Percentiles rank a stretch among this genome's conserved stretches.
Conservation (phyloP, 164 flowering plant genomes). For the Kalanchoe fedtschenkoi region DNA sequence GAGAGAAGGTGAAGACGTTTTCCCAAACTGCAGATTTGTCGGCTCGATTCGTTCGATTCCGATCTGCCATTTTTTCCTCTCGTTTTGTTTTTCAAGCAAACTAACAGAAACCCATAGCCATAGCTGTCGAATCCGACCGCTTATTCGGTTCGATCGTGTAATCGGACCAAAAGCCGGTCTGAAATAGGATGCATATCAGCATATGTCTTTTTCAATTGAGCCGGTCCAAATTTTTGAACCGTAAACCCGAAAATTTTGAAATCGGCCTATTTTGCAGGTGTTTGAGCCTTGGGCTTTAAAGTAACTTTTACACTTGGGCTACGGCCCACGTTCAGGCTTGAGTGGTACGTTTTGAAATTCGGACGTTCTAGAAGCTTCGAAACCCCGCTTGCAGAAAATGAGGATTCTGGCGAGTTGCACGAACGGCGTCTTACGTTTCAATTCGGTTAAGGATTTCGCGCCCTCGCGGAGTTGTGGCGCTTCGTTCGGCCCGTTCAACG, state of each 20-base stretch:
- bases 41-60: not conserved
- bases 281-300: no score
- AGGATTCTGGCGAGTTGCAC: not conserved
- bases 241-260: no score
- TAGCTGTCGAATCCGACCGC: no score
- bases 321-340: no score
- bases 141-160: no score
- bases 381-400: not conserved
- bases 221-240: no score
- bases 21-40: not conserved
- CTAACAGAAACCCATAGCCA: not conserved
- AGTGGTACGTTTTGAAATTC: not conserved
- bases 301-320: no score
- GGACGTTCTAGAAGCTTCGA: not conserved
- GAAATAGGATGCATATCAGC: no score
- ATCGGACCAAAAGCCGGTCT: no score
- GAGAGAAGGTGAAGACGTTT: not conserved
- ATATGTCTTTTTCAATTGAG: no score
- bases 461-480: not conserved
- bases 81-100: not conserved
- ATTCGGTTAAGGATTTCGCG: not conserved
- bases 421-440: not conserved
- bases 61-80: constrained; percentile 2
- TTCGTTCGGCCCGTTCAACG: constrained; percentile 50
- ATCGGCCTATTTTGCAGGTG: no score